Base-by-base conservation (phyloP, 177 flowering plant genomes). In the Vitis hybrid region DNA sequence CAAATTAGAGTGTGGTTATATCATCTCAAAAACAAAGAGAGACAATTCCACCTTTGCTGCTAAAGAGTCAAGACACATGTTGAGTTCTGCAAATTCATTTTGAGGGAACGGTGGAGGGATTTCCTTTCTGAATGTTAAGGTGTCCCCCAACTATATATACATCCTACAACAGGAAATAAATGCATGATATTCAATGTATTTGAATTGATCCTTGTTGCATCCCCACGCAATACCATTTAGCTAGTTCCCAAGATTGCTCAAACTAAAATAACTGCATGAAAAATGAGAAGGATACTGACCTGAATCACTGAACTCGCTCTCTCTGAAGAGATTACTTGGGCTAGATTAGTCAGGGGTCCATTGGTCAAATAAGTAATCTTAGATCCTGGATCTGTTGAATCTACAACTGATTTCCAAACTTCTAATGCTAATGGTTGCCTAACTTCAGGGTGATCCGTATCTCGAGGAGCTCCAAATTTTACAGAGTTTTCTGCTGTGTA, bases 61-160 rank as follows among this genome's bases (percentile, higher is more conserved):
- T 32, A 84, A 65, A 70, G 98, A 97, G 53, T 95, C 99, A 41
- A 95, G 94, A 76, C 88, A 95, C 93, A 94, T 87, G 75, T 91
- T 94, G 75, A 93, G 77, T 69, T 93, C 98, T 64, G 98, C 88
- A 79, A 82, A 84, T 68, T 86, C 58, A 70, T 93, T 94, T 1
- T 27, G 86, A 81, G 77, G 92, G 86, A 58, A 88, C 65, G 1
- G 86, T 84, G 78, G 88, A 85, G 49, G 89, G 82, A 71, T 94
- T 90, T 71, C 98, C 98, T 75, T 73, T 74, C 52, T 87, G 91
- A 1, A 67, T 9, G 58, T 67, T 77, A 27, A 88, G 75, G 73
- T 91, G 85, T 52, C 99, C 99, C 67, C 98, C 99, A 41, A 93
- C 93, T 52, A 93, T 65, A 61, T 78, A 82, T 5, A 90, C 91